These are phyloP conservation scores for Circinella umbellata DNA, from an alignment of 371 early-diverging fungal species.

Conservation along the genomic window DNA sequence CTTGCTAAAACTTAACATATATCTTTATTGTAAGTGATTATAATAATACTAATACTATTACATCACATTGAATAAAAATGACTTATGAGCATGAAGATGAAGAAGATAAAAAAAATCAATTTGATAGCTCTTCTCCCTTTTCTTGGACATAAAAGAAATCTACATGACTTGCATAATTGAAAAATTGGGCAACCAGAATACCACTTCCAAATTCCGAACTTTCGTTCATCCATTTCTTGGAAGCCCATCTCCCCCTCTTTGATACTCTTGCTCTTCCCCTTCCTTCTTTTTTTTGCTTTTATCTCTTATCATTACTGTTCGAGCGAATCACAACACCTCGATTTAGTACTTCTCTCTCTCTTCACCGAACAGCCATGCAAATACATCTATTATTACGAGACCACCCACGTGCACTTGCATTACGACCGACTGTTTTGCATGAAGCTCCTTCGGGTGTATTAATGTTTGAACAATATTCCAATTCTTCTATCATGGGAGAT, in stretches of 20 bases:
- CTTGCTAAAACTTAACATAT: too few relatives aligned
- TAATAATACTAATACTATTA: too few relatives aligned
- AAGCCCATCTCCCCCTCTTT: too few relatives aligned
- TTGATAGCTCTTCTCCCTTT: too few relatives aligned
- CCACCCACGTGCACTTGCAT: constrained; percentile 52
- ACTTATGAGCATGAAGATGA: too few relatives aligned
- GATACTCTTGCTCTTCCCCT: neutral
- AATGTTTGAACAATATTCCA: constrained; percentile 42
- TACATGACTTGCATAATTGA: too few relatives aligned
- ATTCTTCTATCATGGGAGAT: constrained; percentile 20
- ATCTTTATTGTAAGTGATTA: too few relatives aligned
- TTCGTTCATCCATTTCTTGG: too few relatives aligned
- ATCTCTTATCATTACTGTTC: neutral
- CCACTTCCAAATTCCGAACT: too few relatives aligned
- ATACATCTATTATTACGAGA: constrained; percentile 53
- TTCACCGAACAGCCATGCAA: constrained; percentile 35
- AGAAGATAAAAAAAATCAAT: too few relatives aligned
- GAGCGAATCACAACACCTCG: neutral
- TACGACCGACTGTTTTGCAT: constrained; percentile 53
- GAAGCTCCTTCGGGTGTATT: constrained; percentile 53
- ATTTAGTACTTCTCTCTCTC: neutral
- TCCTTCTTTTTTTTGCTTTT: neutral
- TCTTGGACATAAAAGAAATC: too few relatives aligned
- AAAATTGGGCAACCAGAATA: neutral
- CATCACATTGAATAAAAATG: too few relatives aligned